Evolutionary conservation across 805 yeast genomes (phyloP).

Genomic region (Pichia paraexigua): DNA sequence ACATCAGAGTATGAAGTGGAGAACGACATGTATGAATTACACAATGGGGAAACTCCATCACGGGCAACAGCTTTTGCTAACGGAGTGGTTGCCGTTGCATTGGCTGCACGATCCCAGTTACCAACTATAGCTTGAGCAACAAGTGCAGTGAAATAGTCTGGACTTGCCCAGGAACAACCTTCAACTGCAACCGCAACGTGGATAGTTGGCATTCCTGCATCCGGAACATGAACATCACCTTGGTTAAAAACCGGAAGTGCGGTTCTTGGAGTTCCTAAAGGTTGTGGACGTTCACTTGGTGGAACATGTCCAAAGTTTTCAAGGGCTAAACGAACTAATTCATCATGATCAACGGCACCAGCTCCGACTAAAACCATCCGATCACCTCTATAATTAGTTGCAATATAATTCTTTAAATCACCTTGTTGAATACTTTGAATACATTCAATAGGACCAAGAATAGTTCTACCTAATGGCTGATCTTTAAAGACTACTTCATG

Average conservation of each 20-base stretch:
- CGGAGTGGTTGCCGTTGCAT: conserved; percentile 72
- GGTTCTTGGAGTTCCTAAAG: conserved; percentile 68
- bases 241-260: conserved; percentile 75
- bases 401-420: conserved; percentile 74
- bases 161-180: conserved; percentile 96
- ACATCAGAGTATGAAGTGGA: conserved; percentile 96
- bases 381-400: conserved; percentile 86
- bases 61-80: conserved; percentile 52
- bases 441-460: conserved; percentile 87
- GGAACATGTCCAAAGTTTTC: conserved; percentile 68
- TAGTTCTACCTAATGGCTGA: conserved; percentile 95
- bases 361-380: conserved; percentile 98
- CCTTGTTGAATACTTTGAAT: conserved; percentile 69
- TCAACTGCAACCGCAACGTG: conserved; percentile 94
- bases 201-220: conserved; percentile 75
- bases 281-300: conserved; percentile 43
- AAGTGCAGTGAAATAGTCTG: conserved; percentile 90
- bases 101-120: conserved; percentile 92
- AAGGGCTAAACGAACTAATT: conserved; percentile 69
- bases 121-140: conserved; percentile 97
- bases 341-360: conserved; percentile 86
- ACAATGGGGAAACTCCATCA: conserved; percentile 55
- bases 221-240: conserved; percentile 79
- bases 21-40: conserved; percentile 94
- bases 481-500: conserved; percentile 86